These are phyloP conservation scores for Saccharomyces pastorianus DNA, from an alignment of 1,139 yeast genomes.

Conservation along the genomic window DNA sequence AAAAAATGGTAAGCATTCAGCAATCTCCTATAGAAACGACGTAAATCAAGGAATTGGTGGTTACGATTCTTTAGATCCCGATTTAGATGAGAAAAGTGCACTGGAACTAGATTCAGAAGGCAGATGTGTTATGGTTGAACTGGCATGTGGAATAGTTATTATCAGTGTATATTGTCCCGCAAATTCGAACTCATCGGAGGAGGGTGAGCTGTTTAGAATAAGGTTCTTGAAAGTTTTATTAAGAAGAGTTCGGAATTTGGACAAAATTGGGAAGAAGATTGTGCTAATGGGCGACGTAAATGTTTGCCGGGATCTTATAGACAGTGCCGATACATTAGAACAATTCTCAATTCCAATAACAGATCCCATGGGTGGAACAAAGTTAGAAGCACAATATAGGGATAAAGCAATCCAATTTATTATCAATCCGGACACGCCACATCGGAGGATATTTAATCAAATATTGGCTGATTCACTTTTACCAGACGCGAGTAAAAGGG, in stretches of 20 bases:
- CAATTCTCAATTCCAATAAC: conserved; percentile 23
- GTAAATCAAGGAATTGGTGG: conserved; percentile 54
- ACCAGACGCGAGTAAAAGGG: conserved; percentile 29
- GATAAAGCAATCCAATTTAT: conserved; percentile 38
- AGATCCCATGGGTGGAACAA: conserved; percentile 24
- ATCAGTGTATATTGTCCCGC: conserved; percentile 90
- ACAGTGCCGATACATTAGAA: conserved; percentile 66
- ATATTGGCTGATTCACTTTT: conserved; percentile 30
- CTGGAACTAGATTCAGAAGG: conserved; percentile 72
- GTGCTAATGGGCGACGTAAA: conserved; percentile 84
- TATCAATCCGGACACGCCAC: conserved; percentile 34
- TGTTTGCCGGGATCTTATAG: conserved; percentile 69
- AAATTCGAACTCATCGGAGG: conserved; percentile 62
- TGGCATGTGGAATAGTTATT: conserved; percentile 53
- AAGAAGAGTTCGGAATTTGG: conserved; percentile 49
- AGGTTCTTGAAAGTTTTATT: conserved; percentile 52
- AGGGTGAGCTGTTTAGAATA: conserved; percentile 56
- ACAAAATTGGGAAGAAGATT: conserved; percentile 51
- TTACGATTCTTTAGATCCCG: conserved; percentile 35
- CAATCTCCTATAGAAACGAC: conserved; percentile 21
- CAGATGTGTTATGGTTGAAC: conserved; percentile 65
- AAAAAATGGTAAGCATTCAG: conserved; percentile 14
- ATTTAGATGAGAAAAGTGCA: conserved; percentile 35
- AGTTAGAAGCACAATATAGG: conserved; percentile 39
- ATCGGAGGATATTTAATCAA: conserved; percentile 40